Evolutionary conservation across 257 asterid species (phyloP).

Genomic region (Nicotiana tabacum): DNA sequence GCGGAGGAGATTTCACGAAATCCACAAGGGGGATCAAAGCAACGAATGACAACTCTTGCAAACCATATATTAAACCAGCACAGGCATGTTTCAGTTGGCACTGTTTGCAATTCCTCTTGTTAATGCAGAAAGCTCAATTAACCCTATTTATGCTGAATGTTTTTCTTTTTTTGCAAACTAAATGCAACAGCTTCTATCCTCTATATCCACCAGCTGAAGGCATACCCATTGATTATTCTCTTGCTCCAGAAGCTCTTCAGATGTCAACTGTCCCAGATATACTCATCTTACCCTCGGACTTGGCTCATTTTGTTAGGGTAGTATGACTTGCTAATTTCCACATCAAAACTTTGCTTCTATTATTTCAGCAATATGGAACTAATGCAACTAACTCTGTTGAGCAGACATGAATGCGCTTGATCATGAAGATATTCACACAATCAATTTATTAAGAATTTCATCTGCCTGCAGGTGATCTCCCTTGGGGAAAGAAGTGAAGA

Average conservation of each 20-base stretch:
- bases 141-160: neutral
- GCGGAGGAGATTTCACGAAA: slow-evolving; percentile 92
- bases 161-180: slow-evolving; percentile 3
- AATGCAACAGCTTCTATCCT: slow-evolving; percentile 90
- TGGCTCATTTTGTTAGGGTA: slow-evolving; percentile 87
- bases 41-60: slow-evolving; percentile 77
- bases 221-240: slow-evolving; percentile 75
- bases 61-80: slow-evolving; percentile 73
- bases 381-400: neutral
- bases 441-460: neutral
- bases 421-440: neutral
- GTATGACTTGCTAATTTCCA: neutral
- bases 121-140: neutral
- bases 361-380: neutral
- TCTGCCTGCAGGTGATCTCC: slow-evolving; percentile 47
- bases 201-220: slow-evolving; percentile 93
- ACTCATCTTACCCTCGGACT: slow-evolving; percentile 84
- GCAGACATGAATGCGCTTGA: neutral
- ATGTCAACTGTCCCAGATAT: slow-evolving; percentile 71
- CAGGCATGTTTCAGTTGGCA: slow-evolving; percentile 43
- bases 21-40: slow-evolving; percentile 81
- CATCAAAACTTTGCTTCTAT: neutral
- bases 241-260: slow-evolving; percentile 68
- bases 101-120: neutral
- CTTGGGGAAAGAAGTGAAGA: slow-evolving; percentile 49